Evolutionary conservation across 1,284 basidiomycete genomes (phyloP).

Genomic region (Ceratobasidium sp.): DNA sequence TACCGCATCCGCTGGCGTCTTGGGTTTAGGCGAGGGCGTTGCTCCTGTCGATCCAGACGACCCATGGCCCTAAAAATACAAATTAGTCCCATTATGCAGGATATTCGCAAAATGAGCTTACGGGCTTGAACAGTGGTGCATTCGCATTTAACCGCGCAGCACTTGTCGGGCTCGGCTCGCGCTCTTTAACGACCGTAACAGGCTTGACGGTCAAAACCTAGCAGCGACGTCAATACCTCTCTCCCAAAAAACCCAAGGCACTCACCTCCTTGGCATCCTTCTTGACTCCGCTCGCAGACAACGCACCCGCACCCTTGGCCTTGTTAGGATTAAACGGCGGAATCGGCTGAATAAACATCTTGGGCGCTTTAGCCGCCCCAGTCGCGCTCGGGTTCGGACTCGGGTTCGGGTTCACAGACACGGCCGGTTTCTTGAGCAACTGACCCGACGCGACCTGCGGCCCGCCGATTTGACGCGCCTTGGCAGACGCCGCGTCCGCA

Average conservation of each 20-base stretch:
- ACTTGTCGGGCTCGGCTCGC: constrained; percentile 34
- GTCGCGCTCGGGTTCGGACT: constrained; percentile 43
- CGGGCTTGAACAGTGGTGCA: constrained; percentile 74
- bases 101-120: constrained; percentile 50
- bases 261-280: constrained; percentile 52
- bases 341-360: constrained; percentile 84
- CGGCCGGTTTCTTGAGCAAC: constrained; percentile 49
- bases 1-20: constrained; percentile 55
- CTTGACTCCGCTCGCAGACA: constrained; percentile 49
- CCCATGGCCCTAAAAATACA: constrained; percentile 24
- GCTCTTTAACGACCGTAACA: background rate
- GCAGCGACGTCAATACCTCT: constrained; percentile 44
- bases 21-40: constrained; percentile 65
- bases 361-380: constrained; percentile 45
- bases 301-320: constrained; percentile 45
- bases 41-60: constrained; percentile 45
- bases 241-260: constrained; percentile 43
- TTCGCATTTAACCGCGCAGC: constrained; percentile 79
- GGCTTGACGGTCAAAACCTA: constrained; percentile 70
- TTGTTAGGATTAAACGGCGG: constrained; percentile 85
- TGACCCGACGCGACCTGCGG: constrained; percentile 45
- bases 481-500: constrained; percentile 66
- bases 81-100: constrained; percentile 45
- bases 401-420: constrained; percentile 41
- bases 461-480: constrained; percentile 68